A percentile compares a stretch with the other conserved stretches of the same genome.
phyloP scores from a whole-genome alignment of 2,329 filamentous ascomycete species.

The Aureobasidium sp. region DNA sequence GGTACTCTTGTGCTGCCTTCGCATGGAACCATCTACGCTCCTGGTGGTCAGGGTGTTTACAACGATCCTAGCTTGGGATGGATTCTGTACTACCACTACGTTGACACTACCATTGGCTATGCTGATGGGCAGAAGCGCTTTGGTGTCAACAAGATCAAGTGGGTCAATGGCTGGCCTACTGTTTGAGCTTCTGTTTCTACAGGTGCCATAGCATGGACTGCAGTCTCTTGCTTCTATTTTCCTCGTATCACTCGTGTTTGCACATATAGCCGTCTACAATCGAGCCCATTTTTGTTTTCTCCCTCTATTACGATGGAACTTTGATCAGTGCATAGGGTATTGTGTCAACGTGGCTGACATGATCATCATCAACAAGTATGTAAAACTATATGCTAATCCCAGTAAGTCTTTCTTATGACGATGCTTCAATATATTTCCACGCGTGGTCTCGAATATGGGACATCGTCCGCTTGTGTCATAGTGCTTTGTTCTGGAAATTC shows the following conservation, averaged over 20 bases:
- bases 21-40: slow-evolving; percentile 53
- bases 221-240: not conserved
- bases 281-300: not conserved
- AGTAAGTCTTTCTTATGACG: no score
- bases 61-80: slow-evolving; percentile 42
- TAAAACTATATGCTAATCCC: no score
- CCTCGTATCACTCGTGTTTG: not conserved
- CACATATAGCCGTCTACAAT: not conserved
- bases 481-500: no score
- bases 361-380: no score
- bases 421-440: no score
- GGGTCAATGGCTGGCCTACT: slow-evolving; percentile 15
- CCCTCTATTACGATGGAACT: no score
- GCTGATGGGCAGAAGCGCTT: slow-evolving; percentile 30
- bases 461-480: no score
- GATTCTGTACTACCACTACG: slow-evolving; percentile 56
- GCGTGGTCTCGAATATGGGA: no score
- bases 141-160: slow-evolving; percentile 17
- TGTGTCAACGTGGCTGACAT: no score
- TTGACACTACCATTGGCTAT: slow-evolving; percentile 47
- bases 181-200: not conserved
- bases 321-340: no score
- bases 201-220: not conserved
- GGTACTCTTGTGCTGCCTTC: slow-evolving; percentile 54
- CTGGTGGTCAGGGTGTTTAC: slow-evolving; percentile 54